These are phyloP conservation scores for Funneliformis caledonium DNA, from an alignment of 371 early-diverging fungal genomes.

Conservation along the genomic window DNA sequence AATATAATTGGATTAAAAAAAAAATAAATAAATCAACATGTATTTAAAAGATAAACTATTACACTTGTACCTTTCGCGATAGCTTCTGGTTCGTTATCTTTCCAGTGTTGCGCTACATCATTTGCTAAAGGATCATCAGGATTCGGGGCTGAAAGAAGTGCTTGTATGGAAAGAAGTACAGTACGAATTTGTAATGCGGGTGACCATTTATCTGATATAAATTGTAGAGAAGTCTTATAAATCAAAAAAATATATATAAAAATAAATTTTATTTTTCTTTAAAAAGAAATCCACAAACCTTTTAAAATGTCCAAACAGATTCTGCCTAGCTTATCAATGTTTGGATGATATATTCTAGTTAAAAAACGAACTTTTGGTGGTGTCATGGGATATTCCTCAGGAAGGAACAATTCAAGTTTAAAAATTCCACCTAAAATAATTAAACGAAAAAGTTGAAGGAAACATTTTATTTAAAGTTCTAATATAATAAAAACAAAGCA, in stretches of 20 bases:
- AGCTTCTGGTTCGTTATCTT: slow-evolving; percentile 91
- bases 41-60: slow-evolving; percentile 31
- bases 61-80: slow-evolving; percentile 78
- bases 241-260: slow-evolving; percentile 16
- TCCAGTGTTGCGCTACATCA: slow-evolving; percentile 99
- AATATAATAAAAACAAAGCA: neutral
- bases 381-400: slow-evolving; percentile 98
- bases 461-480: neutral
- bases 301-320: slow-evolving; percentile 99
- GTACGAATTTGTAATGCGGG: slow-evolving; percentile 98
- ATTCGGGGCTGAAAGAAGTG: slow-evolving; percentile 98
- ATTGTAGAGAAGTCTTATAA: neutral
- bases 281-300: slow-evolving; percentile 57
- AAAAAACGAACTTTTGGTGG: slow-evolving; percentile 98
- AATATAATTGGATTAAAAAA: neutral
- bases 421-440: slow-evolving; percentile 85
- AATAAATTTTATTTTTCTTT: neutral
- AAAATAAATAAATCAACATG: neutral
- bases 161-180: slow-evolving; percentile 97
- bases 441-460: neutral
- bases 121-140: slow-evolving; percentile 98
- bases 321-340: slow-evolving; percentile 98
- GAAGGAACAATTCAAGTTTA: slow-evolving; percentile 94
- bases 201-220: slow-evolving; percentile 94
- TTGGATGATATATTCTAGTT: slow-evolving; percentile 99